Base-by-base conservation (phyloP, 2,329 filamentous ascomycete species). In the Rosellinia necatrix region DNA sequence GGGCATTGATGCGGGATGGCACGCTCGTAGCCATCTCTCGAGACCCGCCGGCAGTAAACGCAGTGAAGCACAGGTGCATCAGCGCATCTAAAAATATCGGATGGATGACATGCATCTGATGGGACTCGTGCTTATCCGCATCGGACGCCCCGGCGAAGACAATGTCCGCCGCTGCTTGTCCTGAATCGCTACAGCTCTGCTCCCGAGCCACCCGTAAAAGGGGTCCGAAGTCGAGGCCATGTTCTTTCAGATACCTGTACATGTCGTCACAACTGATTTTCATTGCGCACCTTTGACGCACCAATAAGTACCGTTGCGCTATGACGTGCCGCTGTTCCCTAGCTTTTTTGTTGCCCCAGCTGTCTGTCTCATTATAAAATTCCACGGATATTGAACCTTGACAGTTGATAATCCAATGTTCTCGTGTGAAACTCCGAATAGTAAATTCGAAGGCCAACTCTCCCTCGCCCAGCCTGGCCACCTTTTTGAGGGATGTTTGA, bases 51-150 rank as follows among this genome's bases (percentile, higher is more conserved):
- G 29, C 12, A 4, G 56, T 58, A 2, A 60, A 21, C 2, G 46
- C 59, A 5, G 49, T 57, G 38, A 42, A 59, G 7, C 17, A 13
- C 4, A 60, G 17, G 25, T 58, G 59, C 1, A 62, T 21, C 3
- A 62, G 8, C 6, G 56, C 50, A 49, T 64, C 61, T 15, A 64
- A 22, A 3, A 53, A 41, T 4, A 49, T 42, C n/a, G 56, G 61
- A 30, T 64, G 61, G 13, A 64, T 32, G 19, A 60, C 32, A 53
- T 60, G 52, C 24, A 47, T 37, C 2, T 22, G 22, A 30, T 12
- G 9, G 32, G 22, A 35, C 6, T 35, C 32, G 3, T 35, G 6
- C 12, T 6, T 7, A 2, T 17, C 6, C n/a, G 40, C 40, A 27
- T 49, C 53, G 4, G 51, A 24, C 4, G 19, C 6, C n/a, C 42